Evolutionary conservation across 306 rosid species (phyloP), one percentile per base, ranked within the genome.

Genomic region (Trifolium subterraneum): DNA sequence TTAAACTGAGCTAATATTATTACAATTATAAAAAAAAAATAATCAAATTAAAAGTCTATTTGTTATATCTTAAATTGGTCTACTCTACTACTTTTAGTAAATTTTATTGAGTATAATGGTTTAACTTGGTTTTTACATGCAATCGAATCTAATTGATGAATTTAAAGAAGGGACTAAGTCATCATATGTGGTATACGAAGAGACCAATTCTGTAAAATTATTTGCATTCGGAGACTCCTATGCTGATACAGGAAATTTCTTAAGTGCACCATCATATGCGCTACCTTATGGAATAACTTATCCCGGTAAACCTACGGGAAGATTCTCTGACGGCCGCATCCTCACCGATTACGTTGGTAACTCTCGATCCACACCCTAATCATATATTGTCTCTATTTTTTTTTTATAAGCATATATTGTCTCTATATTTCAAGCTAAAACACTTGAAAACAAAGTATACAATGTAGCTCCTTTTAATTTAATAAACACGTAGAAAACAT

Each of bases 211-310:
- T 3, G 9, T 7, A 3, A 88, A 74, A 39, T 70, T 86, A 33
- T 88, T 88, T 41, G 89, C 84, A 9, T 86, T 88, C 19, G 89
- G 93, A 31, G 90, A 86, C 41, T 88, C 90, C 0, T 88, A 88
- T 4, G 90, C 48, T 5, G 93, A 88, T 39, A 82, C 85, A 0
- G 87, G 96, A 4, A 90, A 90, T 45, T 77, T 29, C n/a, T 18
- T 27, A 10, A 29, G 65, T 13, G 50, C 81, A 2, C 18, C 7
- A n/a, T 74, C 89, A 0, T 86, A 80, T 73, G 83, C 77, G 44
- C 33, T 56, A 12, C 92, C 96, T 0, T 69, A 31, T 47, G 92
- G 96, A 29, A 36, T 74, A 51, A 82, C 88, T 39, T 90, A 68
- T 72, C 90, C 92, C 1, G 79, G 85, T 1, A 72, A 62, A n/a